Conservation (phyloP, 129 eudicot genomes). For the Mikania micrantha region DNA sequence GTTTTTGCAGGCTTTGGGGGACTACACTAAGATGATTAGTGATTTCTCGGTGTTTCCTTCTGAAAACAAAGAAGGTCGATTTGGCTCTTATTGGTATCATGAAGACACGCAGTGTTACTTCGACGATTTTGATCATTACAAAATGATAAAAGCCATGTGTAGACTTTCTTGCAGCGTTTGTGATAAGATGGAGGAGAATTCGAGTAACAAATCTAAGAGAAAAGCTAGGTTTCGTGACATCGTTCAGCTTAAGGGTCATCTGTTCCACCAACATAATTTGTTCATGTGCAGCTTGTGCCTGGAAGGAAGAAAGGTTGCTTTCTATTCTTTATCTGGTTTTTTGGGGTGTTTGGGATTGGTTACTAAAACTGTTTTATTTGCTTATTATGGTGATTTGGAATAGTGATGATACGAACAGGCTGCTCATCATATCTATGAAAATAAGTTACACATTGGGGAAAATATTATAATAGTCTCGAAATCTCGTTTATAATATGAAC, state of each 20-base stretch:
- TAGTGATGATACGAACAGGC: too few species aligned
- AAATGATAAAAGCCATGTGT: conserved; percentile 95
- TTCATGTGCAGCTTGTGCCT: conserved; percentile 91
- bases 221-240: conserved; percentile 70
- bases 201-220: conserved; percentile 48
- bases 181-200: conserved; percentile 60
- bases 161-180: conserved; percentile 88
- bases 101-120: conserved; percentile 87
- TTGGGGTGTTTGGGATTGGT: too few species aligned
- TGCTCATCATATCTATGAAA: too few species aligned
- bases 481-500: neutral
- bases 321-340: neutral
- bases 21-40: conserved; percentile 60
- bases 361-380: too few species aligned
- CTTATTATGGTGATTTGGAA: too few species aligned
- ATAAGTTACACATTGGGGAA: neutral
- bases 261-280: conserved; percentile 70
- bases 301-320: conserved; percentile 92
- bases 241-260: conserved; percentile 84
- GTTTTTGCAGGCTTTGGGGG: conserved; percentile 75
- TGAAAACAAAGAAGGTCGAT: conserved; percentile 64
- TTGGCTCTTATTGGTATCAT: conserved; percentile 81
- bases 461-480: neutral
- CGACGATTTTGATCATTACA: conserved; percentile 90
- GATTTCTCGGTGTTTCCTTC: conserved; percentile 66